Percentiles rank a stretch among this genome's conserved stretches.
These are phyloP conservation scores for Corrigiola litoralis DNA, from an alignment of 179 eudicot genomes.

Conservation along the genomic window DNA sequence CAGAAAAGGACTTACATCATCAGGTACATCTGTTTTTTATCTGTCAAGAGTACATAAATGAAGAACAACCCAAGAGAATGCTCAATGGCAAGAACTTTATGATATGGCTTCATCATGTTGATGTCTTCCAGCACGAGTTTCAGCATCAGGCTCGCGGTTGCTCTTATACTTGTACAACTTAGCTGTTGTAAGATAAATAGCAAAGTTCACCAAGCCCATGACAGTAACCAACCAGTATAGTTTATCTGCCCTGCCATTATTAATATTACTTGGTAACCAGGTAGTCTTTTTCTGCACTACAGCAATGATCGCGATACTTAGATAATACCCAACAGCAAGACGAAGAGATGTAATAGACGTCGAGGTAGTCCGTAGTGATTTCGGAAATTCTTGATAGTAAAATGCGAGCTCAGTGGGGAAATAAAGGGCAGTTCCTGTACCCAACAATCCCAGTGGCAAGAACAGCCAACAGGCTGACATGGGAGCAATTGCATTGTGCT, in stretches of 20 bases:
- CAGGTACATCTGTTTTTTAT: no score
- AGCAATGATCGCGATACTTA: constrained; percentile 34
- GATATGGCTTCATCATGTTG: no score
- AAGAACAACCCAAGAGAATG: no score
- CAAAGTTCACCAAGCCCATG: constrained; percentile 35
- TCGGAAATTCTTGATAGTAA: constrained; percentile 49
- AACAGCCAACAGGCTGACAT: constrained; percentile 26
- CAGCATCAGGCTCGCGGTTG: no score
- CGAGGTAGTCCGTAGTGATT: constrained; percentile 40
- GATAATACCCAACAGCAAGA: constrained; percentile 38
- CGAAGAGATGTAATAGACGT: constrained; percentile 41
- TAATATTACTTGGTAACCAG: constrained; percentile 46
- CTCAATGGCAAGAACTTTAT: no score
- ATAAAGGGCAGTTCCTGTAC: constrained; percentile 42
- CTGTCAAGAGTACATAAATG: no score
- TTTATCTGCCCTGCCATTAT: constrained; percentile 37
- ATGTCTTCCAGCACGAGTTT: no score
- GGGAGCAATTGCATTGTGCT: constrained; percentile 17
- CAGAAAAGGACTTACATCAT: no score
- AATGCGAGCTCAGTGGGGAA: constrained; percentile 39
- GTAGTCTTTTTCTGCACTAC: constrained; percentile 19
- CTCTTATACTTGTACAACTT: constrained; percentile 22
- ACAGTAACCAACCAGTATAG: constrained; percentile 34
- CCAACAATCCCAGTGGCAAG: constrained; percentile 32
- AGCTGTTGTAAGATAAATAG: constrained; percentile 29